Conservation (phyloP, 2,329 filamentous ascomycete species). For the Diplodia intermedia region DNA sequence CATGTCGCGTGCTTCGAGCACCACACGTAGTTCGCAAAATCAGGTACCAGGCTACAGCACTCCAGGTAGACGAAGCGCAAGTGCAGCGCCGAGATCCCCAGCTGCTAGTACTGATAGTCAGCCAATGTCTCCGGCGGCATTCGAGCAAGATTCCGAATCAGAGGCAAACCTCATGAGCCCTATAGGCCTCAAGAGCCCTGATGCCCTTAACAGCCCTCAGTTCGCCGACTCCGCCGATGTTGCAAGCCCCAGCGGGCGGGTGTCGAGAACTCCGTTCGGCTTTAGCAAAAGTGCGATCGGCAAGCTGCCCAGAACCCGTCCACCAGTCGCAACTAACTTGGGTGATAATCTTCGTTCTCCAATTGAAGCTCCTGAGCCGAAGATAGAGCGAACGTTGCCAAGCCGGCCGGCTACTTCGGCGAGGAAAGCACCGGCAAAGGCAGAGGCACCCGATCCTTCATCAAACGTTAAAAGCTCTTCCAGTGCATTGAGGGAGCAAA, state of each 20-base stretch:
- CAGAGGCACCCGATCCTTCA: conserved; percentile 44
- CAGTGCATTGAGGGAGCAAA: conserved; percentile 81
- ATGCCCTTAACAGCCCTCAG: conserved; percentile 34
- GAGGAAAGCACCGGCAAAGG: conserved; percentile 36
- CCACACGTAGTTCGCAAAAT: conserved; percentile 42
- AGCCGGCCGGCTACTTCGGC: conserved; percentile 18
- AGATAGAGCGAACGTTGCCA: not conserved
- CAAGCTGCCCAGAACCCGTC: conserved; percentile 40
- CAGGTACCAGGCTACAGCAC: conserved; percentile 41
- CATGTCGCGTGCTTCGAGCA: conserved; percentile 37
- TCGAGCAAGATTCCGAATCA: conserved; percentile 6
- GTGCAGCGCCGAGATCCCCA: conserved; percentile 40
- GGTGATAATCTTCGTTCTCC: conserved; percentile 37
- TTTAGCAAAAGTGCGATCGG: conserved; percentile 47
- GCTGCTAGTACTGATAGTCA: conserved; percentile 30
- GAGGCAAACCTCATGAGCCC: conserved; percentile 44
- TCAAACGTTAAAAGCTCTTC: conserved; percentile 71
- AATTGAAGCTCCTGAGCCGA: not conserved
- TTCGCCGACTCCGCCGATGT: not conserved
- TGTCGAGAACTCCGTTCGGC: conserved; percentile 38
- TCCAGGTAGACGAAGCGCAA: conserved; percentile 47
- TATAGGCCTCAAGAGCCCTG: conserved; percentile 26
- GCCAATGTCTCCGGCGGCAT: conserved; percentile 9
- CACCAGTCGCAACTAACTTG: conserved; percentile 46
- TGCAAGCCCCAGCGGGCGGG: conserved; percentile 36